phyloP scores from a whole-genome alignment of 345 rosid species.

The Cardamine occulta region DNA sequence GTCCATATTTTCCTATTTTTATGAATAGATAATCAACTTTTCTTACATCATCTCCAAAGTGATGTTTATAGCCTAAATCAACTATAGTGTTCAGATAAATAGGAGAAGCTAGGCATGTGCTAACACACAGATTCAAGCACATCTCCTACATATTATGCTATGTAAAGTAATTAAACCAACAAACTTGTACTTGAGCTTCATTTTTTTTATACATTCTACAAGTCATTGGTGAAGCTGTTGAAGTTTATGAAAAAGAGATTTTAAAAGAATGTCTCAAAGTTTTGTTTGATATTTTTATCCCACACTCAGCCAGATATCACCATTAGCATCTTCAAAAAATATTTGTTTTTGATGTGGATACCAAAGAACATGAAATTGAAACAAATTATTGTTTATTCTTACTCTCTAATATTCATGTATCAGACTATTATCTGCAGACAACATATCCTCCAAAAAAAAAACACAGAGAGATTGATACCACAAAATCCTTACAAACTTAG shows the following conservation, averaged over 20 bases:
- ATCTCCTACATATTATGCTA: background rate
- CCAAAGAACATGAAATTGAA: background rate
- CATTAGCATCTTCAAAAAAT: background rate
- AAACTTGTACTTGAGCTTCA: background rate
- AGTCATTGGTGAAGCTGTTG: background rate
- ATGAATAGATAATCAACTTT: too few relatives aligned
- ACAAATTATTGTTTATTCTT: background rate
- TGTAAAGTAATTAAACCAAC: background rate
- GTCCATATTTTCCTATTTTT: background rate
- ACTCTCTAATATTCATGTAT: conserved; percentile 4
- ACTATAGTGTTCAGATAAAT: background rate
- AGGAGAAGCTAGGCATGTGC: background rate
- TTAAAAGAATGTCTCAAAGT: background rate
- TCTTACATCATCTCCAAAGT: background rate
- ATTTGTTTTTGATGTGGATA: background rate
- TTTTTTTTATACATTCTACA: background rate
- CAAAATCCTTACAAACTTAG: conserved; percentile 5
- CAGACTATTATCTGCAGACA: conserved; percentile 7
- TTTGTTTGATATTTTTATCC: background rate
- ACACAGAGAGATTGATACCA: background rate
- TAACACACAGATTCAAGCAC: background rate
- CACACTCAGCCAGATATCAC: background rate
- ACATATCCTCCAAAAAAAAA: background rate
- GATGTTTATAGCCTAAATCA: background rate
- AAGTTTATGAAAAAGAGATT: too few relatives aligned